Evolutionary conservation across 352 stramenopile species (phyloP).

Genomic region (Phytophthora citricola): DNA sequence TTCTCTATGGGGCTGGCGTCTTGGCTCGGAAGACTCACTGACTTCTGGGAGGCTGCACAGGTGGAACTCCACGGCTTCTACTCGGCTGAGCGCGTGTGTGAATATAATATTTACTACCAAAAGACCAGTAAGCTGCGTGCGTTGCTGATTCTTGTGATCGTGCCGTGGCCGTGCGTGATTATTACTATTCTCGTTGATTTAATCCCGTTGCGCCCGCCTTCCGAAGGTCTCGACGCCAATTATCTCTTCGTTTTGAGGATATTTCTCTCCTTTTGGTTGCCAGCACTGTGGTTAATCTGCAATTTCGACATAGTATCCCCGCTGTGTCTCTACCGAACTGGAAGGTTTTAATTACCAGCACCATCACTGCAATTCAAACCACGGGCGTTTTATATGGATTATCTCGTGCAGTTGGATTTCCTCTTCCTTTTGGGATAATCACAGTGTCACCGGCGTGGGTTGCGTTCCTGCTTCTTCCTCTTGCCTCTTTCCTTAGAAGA

Average conservation of each 20-base stretch:
- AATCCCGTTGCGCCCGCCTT: slow-evolving; percentile 17
- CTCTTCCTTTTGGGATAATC: slow-evolving; percentile 42
- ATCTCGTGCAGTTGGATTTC: slow-evolving; percentile 35
- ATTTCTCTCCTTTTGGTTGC: slow-evolving; percentile 25
- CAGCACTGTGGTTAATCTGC: slow-evolving; percentile 18
- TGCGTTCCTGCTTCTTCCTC: slow-evolving; percentile 5
- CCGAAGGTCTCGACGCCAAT: slow-evolving; percentile 16
- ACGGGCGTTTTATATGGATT: slow-evolving; percentile 12
- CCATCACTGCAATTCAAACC: neutral
- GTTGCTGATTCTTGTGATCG: neutral
- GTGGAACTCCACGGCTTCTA: slow-evolving; percentile 33
- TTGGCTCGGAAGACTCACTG: slow-evolving; percentile 1
- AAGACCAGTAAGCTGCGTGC: slow-evolving; percentile 4
- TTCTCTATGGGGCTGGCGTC: slow-evolving; percentile 6
- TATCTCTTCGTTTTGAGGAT: slow-evolving; percentile 25
- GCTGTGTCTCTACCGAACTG: slow-evolving; percentile 3
- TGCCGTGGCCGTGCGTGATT: slow-evolving; percentile 27
- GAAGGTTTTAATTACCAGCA: neutral
- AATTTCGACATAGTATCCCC: slow-evolving; percentile 32
- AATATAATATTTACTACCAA: slow-evolving; percentile 9
- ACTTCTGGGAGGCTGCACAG: slow-evolving; percentile 12
- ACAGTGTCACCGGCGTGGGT: slow-evolving; percentile 14
- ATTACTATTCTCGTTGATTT: slow-evolving; percentile 31
- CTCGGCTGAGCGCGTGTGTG: slow-evolving; percentile 13
- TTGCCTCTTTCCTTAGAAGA: slow-evolving; percentile 5